Evolutionary conservation across 1,284 basidiomycete genomes (phyloP), one percentile per base, ranked within the genome.

Genomic region (Mycena sp.): DNA sequence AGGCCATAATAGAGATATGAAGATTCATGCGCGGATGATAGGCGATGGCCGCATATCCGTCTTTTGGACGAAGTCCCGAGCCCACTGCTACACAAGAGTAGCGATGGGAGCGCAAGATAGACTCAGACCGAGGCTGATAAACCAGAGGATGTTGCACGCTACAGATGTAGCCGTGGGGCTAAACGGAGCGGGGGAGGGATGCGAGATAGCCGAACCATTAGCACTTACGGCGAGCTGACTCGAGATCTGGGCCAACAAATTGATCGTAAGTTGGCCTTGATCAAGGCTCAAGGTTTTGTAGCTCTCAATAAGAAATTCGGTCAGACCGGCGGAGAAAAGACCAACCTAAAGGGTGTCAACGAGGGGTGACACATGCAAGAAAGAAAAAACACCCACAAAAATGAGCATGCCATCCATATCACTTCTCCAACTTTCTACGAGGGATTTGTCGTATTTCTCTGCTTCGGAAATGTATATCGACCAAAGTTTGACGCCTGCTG

Each of bases 271-370:
- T 12, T 19, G n/a, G 4, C 23, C 46, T 23, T 45, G 56, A 48
- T 58, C 45, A 6, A 25, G 29, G n/a, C n/a, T 28, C 29, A 58
- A 19, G 21, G 28, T 48, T 28, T 58, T 37, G 46, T 49, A 58
- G 29, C 41, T 48, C n/a, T 50, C 56, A n/a, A 50, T 50, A 35
- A 58, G 28, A 35, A 58, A 58, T 17, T 29, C 56, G 11, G 56
- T 58, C 19, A 49, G 28, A 19, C 37, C 29, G n/a, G 28, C 48
- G 14, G 56, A 58, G 45, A 58, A 58, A 12, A 58, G 56, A 51
- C 56, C 56, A 23, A 45, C 56, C 56, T 58, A n/a, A n/a, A n/a
- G n/a, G n/a, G n/a, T n/a, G n/a, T n/a, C n/a, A n/a, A n/a, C n/a
- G n/a, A n/a, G n/a, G n/a, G n/a, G n/a, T n/a, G n/a, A n/a, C n/a